phyloP scores from a whole-genome alignment of 139 green algal genomes.

The Volvox africanus region DNA sequence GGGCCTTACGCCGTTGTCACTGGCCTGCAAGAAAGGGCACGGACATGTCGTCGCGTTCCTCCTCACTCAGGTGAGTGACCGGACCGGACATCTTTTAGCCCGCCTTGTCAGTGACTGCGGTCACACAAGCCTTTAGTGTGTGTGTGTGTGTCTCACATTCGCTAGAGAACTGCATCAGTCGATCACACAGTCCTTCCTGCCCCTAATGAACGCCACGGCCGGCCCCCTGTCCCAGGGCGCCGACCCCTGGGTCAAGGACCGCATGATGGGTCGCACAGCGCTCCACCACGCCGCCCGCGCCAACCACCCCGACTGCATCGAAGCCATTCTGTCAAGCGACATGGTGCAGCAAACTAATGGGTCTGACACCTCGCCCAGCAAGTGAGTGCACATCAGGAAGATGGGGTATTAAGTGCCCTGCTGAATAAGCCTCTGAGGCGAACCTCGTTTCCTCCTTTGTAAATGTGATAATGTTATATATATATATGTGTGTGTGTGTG shows the following conservation, averaged over 20 bases:
- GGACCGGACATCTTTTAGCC: no score
- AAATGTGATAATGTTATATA: no score
- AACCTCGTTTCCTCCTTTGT: no score
- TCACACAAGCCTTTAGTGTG: no score
- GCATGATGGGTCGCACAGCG: conserved; percentile 41
- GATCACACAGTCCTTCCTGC: no score
- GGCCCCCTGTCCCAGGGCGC: conserved; percentile 42
- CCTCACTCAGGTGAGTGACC: conserved; percentile 4
- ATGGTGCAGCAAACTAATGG: background rate
- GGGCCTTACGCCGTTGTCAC: conserved; percentile 4
- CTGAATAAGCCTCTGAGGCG: no score
- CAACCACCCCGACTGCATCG: conserved; percentile 28
- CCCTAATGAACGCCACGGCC: no score
- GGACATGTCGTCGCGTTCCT: background rate
- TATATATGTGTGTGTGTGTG: no score
- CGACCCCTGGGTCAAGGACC: conserved; percentile 49
- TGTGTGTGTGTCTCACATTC: no score
- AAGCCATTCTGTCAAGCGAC: conserved; percentile 16
- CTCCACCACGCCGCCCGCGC: conserved; percentile 52
- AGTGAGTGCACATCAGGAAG: background rate
- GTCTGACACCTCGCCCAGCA: background rate
- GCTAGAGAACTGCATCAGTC: no score
- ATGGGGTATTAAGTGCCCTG: background rate
- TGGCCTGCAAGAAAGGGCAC: conserved; percentile 31
- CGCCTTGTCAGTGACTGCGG: no score